Evolutionary conservation across 176 grass and related monocot genomes (phyloP).

Genomic region (Hyparrhenia diplandra): DNA sequence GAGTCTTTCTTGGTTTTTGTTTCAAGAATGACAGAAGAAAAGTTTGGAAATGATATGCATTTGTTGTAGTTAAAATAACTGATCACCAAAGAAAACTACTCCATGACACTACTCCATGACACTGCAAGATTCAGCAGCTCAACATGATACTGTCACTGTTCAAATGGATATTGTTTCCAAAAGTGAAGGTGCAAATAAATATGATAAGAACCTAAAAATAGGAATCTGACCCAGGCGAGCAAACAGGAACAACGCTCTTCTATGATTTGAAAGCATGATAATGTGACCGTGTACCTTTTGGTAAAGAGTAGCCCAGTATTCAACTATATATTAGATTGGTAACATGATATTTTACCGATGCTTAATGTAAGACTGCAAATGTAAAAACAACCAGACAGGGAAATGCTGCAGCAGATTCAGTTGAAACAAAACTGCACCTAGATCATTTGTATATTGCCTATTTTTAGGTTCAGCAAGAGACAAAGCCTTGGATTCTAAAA

Average conservation of each 20-base stretch:
- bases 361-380: neutral
- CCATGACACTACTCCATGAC: too few relatives aligned
- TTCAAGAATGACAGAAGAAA: neutral
- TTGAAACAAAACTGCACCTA: neutral
- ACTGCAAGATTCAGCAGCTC: neutral
- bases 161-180: neutral
- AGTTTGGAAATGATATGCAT: neutral
- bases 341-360: neutral
- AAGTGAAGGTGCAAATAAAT: neutral
- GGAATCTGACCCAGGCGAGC: neutral
- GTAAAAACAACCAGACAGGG: neutral
- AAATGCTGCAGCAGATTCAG: neutral
- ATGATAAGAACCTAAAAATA: neutral
- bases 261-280: neutral
- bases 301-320: neutral
- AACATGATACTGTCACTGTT: neutral
- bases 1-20: neutral
- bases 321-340: neutral
- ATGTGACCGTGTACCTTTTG: neutral
- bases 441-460: neutral
- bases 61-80: neutral
- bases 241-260: neutral
- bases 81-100: neutral
- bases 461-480: too few relatives aligned
- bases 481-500: neutral